Base-by-base conservation (phyloP, 495 filamentous ascomycete species). In the Xylaria telfairii region DNA sequence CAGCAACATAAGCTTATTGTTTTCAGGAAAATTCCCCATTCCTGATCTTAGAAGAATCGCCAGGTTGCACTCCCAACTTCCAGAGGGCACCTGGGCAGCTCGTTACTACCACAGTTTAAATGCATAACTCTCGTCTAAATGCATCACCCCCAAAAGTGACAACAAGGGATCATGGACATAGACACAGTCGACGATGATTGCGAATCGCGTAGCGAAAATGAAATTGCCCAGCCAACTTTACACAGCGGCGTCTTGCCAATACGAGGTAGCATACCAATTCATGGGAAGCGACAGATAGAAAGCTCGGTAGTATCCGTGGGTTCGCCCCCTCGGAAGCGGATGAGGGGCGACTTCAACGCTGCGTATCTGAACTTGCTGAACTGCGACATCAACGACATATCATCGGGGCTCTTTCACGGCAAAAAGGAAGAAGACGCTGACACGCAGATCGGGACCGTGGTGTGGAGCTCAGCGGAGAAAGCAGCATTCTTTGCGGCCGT, bases 401-500 rank as follows among this genome's bases (percentile, higher is more conserved):
- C 82, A 0, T 63, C 75, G 5, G 73, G 76, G 10, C 71, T 79
- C 37, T 30, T 81, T 4, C 59, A 72, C 1, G 69, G 69, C 41
- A 76, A 72, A 42, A 65, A 56, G 39, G 64, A 56, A 17, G 32
- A 74, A 26, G 24, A 69, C 5, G 32, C 65, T 1, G 56, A 67
- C n/a, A 86, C 85, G 3, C 68, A 93, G 71, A 78, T 92, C 75
- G 93, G 93, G 26, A 81, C 87, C 24, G 88, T 90, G 12, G 63
- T 79, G 17, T 98, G 95, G 95, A 89, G 87, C 0, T 59, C 79
- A 0, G 72, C 80, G 7, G 95, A 98, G 77, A 96, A 96, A 74
- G 79, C 85, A 21, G 62, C 79, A 2, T 88, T 97, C 64, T 97
- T 94, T 78, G 79, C 85, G 7, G 83, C 86, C 1, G 78, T 97